Evolutionary conservation across 345 rosid genomes (phyloP).

Genomic region (Populus simonii): DNA sequence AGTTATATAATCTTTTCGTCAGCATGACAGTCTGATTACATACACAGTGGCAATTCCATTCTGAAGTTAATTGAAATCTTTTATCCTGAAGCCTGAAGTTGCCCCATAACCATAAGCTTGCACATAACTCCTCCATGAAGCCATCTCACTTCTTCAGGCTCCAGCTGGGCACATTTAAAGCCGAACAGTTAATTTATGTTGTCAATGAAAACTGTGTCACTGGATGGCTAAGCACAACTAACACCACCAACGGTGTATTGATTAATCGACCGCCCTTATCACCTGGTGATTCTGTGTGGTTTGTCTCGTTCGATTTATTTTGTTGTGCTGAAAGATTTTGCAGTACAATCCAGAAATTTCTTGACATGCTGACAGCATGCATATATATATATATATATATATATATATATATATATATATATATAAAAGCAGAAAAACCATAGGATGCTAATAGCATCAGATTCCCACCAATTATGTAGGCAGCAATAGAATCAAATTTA

Average conservation of each 20-base stretch:
- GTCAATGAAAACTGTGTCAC: background rate
- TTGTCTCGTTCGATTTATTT: background rate
- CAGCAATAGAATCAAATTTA: conserved; percentile 6
- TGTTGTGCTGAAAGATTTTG: background rate
- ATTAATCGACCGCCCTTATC: background rate
- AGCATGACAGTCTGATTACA: background rate
- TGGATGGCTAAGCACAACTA: background rate
- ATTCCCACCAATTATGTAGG: conserved; percentile 22
- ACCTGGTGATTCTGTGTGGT: background rate
- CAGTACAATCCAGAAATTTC: background rate
- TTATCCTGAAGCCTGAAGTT: background rate
- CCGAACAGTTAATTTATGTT: background rate
- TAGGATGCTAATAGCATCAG: conserved; percentile 28
- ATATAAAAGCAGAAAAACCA: background rate
- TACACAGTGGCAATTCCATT: background rate
- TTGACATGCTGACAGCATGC: background rate
- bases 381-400: too few relatives aligned
- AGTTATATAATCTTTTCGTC: background rate
- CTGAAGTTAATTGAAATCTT: background rate
- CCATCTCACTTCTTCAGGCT: background rate
- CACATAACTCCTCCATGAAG: background rate
- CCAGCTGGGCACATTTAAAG: background rate
- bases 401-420: too few relatives aligned
- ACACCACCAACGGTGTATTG: background rate
- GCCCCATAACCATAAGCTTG: background rate